Percentiles rank a stretch among this genome's conserved stretches.
Evolutionary conservation across 768 basidiomycete species (phyloP).

Genomic region (Termitomyces sp.): DNA sequence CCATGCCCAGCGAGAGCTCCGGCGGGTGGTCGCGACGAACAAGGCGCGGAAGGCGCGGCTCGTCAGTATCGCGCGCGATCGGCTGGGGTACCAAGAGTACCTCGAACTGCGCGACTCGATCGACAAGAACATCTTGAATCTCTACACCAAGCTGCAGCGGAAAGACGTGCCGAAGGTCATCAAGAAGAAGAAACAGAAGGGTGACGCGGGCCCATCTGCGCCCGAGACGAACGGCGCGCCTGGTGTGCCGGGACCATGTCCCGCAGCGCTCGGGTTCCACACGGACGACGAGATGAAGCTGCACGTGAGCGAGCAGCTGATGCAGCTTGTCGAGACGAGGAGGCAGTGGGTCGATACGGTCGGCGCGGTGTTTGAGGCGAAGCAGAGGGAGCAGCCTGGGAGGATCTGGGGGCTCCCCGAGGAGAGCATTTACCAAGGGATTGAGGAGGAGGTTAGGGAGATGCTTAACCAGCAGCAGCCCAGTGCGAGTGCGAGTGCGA

Average conservation of each 20-base stretch:
- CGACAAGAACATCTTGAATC: slow-evolving; percentile 75
- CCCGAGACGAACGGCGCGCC: slow-evolving; percentile 25
- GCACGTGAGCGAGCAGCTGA: slow-evolving; percentile 63
- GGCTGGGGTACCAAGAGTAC: slow-evolving; percentile 92
- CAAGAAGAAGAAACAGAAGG: slow-evolving; percentile 71
- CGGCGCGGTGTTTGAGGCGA: slow-evolving; percentile 71
- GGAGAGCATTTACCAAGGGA: slow-evolving; percentile 70
- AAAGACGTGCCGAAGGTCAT: slow-evolving; percentile 72
- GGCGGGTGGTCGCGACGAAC: slow-evolving; percentile 75
- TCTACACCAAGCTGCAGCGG: slow-evolving; percentile 80
- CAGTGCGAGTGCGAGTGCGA: not conserved
- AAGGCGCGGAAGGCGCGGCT: slow-evolving; percentile 78
- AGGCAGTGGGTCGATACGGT: slow-evolving; percentile 76
- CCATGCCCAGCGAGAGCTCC: slow-evolving; percentile 80
- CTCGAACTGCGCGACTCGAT: slow-evolving; percentile 78
- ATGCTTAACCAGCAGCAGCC: slow-evolving; percentile 26
- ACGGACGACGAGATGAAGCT: slow-evolving; percentile 65
- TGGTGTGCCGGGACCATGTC: slow-evolving; percentile 53
- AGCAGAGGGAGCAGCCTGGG: slow-evolving; percentile 62
- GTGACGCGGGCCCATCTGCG: slow-evolving; percentile 15
- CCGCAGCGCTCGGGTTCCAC: slow-evolving; percentile 66
- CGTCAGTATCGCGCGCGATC: slow-evolving; percentile 72
- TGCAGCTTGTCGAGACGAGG: slow-evolving; percentile 71
- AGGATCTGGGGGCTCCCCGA: slow-evolving; percentile 76
- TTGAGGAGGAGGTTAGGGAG: slow-evolving; percentile 59